Percentiles rank a stretch among this genome's conserved stretches.
phyloP scores from a whole-genome alignment of 805 yeast genomes.

The Barnettozyma siamensis region DNA sequence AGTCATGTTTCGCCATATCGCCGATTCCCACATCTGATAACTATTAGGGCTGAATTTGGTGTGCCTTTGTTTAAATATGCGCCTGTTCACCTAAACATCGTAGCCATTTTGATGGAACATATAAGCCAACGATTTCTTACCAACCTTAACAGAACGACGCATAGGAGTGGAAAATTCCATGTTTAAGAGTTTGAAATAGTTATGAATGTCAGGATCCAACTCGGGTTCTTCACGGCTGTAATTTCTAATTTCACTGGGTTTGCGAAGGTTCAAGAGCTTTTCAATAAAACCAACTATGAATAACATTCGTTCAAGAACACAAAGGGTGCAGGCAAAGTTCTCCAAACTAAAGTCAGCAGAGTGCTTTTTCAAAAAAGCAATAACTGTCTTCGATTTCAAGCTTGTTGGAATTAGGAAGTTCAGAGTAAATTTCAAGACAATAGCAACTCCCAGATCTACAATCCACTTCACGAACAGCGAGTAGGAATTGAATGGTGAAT shows the following conservation, averaged over 20 bases:
- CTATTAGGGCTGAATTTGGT: slow-evolving; percentile 36
- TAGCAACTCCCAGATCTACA: too few species aligned
- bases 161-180: slow-evolving; percentile 79
- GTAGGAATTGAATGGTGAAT: too few species aligned
- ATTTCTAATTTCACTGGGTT: neutral
- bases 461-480: too few species aligned
- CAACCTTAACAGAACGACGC: slow-evolving; percentile 85
- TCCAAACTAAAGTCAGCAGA: too few species aligned
- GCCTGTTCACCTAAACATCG: slow-evolving; percentile 87
- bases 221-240: slow-evolving; percentile 26
- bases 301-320: slow-evolving; percentile 14
- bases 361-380: too few species aligned
- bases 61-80: slow-evolving; percentile 77
- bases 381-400: too few species aligned
- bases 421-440: too few species aligned
- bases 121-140: slow-evolving; percentile 69
- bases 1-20: slow-evolving; percentile 76
- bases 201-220: slow-evolving; percentile 51
- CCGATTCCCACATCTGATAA: slow-evolving; percentile 73
- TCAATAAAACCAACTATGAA: slow-evolving; percentile 13
- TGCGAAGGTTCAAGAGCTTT: neutral
- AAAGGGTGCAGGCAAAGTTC: slow-evolving; percentile 9
- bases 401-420: too few species aligned
- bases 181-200: slow-evolving; percentile 61
- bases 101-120: slow-evolving; percentile 49